Evolutionary conservation across 2,329 filamentous ascomycete species (phyloP).

Genomic region (Neurospora crassa): DNA sequence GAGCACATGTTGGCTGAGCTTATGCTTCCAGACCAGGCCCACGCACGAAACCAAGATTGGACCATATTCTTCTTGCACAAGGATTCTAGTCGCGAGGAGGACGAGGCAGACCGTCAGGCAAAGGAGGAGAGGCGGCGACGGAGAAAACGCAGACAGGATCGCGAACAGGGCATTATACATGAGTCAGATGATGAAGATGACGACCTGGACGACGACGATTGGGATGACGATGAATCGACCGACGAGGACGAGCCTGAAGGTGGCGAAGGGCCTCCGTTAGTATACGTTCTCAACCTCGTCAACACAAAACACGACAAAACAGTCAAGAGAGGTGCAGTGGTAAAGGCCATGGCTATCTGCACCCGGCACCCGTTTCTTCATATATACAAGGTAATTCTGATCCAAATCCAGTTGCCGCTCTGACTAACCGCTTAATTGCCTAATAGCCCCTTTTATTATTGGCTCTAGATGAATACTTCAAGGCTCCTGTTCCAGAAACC

Average conservation of each 20-base stretch:
- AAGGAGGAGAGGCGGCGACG: constrained; percentile 43
- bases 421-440: constrained; percentile 9
- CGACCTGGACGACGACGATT: constrained; percentile 31
- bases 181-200: constrained; percentile 40
- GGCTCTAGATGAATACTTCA: constrained; percentile 94
- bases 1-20: constrained; percentile 97
- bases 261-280: constrained; percentile 78
- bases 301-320: constrained; percentile 96
- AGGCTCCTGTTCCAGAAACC: constrained; percentile 79
- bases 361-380: constrained; percentile 95
- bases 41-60: constrained; percentile 93
- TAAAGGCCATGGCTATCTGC: constrained; percentile 98
- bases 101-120: constrained; percentile 57
- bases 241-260: constrained; percentile 56
- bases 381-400: constrained; percentile 73
- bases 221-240: constrained; percentile 32
- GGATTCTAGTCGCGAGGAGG: constrained; percentile 75
- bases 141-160: constrained; percentile 43
- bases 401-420: background rate
- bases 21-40: constrained; percentile 95
- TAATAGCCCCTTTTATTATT: constrained; percentile 78
- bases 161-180: constrained; percentile 26
- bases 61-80: constrained; percentile 99
- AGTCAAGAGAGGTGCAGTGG: constrained; percentile 84
- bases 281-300: constrained; percentile 94